Conservation (phyloP, 2,329 filamentous ascomycete species). For the Aaosphaeria pasadenensis region DNA sequence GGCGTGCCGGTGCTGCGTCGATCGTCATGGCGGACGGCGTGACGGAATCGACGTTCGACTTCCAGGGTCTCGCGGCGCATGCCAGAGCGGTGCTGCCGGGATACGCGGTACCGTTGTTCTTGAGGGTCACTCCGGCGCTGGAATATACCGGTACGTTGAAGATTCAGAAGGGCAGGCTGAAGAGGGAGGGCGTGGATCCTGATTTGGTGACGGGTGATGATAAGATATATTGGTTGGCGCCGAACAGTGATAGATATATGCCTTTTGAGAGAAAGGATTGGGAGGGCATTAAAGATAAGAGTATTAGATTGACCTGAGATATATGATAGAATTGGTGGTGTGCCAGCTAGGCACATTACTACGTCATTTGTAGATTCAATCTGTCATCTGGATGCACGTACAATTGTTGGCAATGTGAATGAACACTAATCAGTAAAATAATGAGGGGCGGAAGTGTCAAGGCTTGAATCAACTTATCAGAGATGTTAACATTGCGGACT, state of each 20-base stretch:
- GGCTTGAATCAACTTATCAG: not conserved
- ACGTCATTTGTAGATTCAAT: no score
- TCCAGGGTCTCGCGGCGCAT: constrained; percentile 37
- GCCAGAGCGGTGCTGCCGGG: constrained; percentile 39
- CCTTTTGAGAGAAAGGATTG: constrained; percentile 39
- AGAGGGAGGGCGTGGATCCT: constrained; percentile 43
- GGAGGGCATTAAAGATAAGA: constrained; percentile 28
- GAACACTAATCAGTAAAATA: no score
- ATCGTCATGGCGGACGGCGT: constrained; percentile 36
- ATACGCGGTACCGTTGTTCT: constrained; percentile 46
- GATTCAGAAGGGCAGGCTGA: constrained; percentile 43
- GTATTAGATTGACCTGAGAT: constrained; percentile 18
- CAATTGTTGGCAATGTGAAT: no score
- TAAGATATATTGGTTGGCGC: constrained; percentile 42
- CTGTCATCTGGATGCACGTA: no score
- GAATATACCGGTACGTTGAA: constrained; percentile 48
- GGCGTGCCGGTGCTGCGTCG: constrained; percentile 43
- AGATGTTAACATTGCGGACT: not conserved
- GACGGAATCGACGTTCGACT: constrained; percentile 29
- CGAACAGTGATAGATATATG: constrained; percentile 30
- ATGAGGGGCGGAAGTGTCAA: no score
- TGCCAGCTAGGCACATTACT: no score
- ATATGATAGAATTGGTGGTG: not conserved
- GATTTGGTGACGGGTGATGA: constrained; percentile 38
- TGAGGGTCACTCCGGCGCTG: constrained; percentile 38